Percentiles rank a stretch among this genome's conserved stretches.
phyloP scores from a whole-genome alignment of 2,329 filamentous ascomycete species.

The Colletotrichum sp. region DNA sequence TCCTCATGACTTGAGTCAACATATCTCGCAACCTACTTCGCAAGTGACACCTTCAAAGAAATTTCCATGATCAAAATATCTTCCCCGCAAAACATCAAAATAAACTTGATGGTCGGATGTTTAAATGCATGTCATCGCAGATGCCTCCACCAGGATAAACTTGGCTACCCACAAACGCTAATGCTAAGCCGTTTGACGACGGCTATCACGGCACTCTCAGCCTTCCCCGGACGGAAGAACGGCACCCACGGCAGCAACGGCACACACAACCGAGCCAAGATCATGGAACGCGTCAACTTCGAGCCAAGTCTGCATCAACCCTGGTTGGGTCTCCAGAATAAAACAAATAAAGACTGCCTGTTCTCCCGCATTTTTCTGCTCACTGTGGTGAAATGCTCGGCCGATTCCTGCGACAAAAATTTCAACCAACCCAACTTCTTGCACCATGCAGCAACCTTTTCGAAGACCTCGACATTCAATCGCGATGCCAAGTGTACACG shows the following conservation, averaged over 20 bases:
- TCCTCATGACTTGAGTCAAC: slow-evolving; percentile 1
- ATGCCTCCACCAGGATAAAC: neutral
- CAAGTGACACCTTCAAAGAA: no score
- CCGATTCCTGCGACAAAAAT: rapidly evolving
- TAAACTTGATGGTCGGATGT: neutral
- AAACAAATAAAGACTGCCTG: neutral
- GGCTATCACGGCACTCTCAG: slow-evolving; percentile 9
- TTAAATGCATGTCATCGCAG: neutral
- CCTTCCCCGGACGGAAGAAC: neutral
- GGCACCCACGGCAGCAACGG: slow-evolving; percentile 5
- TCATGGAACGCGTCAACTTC: neutral
- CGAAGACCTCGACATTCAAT: neutral
- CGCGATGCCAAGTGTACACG: neutral
- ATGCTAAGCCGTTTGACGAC: neutral
- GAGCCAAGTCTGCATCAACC: neutral
- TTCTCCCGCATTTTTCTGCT: neutral
- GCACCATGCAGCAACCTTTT: neutral
- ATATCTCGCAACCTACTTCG: neutral
- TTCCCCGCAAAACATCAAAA: neutral
- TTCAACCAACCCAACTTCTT: neutral
- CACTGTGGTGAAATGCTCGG: neutral
- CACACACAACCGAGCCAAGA: slow-evolving; percentile 15
- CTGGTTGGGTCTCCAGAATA: neutral
- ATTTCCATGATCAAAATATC: rapidly evolving
- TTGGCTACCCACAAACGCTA: neutral